Evolutionary conservation across 352 stramenopile species (phyloP).

Genomic region (Phytophthora fragariaefolia): DNA sequence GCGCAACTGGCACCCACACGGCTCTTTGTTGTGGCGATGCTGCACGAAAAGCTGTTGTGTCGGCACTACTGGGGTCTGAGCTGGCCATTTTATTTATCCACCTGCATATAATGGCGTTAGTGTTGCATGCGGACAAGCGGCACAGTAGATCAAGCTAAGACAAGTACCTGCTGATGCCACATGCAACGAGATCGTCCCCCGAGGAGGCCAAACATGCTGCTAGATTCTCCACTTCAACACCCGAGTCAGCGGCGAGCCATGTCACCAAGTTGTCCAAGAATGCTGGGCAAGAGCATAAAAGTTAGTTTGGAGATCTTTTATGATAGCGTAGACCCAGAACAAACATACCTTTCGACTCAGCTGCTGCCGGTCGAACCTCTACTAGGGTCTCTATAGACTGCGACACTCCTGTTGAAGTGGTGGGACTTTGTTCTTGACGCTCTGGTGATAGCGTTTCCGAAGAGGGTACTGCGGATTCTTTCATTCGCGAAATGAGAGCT

Average conservation of each 20-base stretch:
- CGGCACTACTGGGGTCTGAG: constrained; percentile 21
- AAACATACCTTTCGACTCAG: constrained; percentile 21
- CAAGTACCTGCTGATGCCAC: constrained; percentile 56
- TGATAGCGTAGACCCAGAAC: not conserved
- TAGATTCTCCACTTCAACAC: constrained; percentile 54
- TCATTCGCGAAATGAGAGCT: constrained; percentile 37
- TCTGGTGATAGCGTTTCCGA: constrained; percentile 13
- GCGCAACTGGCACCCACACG: constrained; percentile 35
- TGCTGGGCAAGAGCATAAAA: constrained; percentile 19
- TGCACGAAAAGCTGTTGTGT: constrained; percentile 16
- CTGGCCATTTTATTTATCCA: constrained; percentile 46
- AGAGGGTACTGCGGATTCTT: constrained; percentile 18
- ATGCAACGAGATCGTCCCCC: constrained; percentile 28
- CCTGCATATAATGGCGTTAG: constrained; percentile 17
- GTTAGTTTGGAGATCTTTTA: not conserved
- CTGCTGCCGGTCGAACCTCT: not conserved
- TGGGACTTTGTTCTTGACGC: not conserved
- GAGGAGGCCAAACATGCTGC: constrained; percentile 42
- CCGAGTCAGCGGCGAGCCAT: constrained; percentile 62
- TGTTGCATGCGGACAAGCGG: not conserved
- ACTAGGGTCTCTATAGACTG: not conserved
- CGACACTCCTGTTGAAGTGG: not conserved
- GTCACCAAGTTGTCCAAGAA: constrained; percentile 42
- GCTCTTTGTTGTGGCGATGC: constrained; percentile 29
- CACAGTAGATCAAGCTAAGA: not conserved